A percentile compares a stretch with the other conserved stretches of the same genome.
These are phyloP conservation scores for Dimargaris cristalligena DNA, from an alignment of 192 early-diverging fungal species.

Conservation along the genomic window DNA sequence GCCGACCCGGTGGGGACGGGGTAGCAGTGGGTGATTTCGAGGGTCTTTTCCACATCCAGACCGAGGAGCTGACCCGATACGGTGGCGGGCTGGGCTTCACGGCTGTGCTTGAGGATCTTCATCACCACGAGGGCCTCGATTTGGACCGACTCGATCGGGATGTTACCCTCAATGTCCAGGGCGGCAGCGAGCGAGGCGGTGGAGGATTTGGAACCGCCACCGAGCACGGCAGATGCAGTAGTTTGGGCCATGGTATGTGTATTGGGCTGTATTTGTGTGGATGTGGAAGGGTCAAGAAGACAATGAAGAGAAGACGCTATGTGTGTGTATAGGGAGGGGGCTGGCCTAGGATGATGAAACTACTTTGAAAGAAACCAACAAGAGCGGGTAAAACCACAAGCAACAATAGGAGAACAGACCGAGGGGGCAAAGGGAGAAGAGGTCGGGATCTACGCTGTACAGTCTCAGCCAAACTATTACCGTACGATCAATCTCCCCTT, in stretches of 20 bases:
- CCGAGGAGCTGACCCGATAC: constrained; percentile 90
- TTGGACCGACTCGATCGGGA: constrained; percentile 41
- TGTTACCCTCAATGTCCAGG: constrained; percentile 40
- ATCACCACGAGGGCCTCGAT: constrained; percentile 73
- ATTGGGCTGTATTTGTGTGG: too few relatives aligned
- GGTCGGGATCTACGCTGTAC: too few relatives aligned
- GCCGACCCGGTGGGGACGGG: constrained; percentile 48
- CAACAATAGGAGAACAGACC: too few relatives aligned
- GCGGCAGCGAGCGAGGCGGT: constrained; percentile 19
- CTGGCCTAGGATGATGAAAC: too few relatives aligned
- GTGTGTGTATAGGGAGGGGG: too few relatives aligned
- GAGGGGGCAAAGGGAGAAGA: too few relatives aligned
- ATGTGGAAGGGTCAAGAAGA: background rate
- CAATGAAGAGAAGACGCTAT: too few relatives aligned
- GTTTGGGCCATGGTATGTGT: constrained; percentile 7
- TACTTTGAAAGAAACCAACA: too few relatives aligned
- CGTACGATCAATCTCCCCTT: too few relatives aligned
- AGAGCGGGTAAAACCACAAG: too few relatives aligned
- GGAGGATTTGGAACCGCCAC: background rate
- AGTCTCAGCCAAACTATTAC: too few relatives aligned
- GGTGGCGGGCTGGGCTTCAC: constrained; percentile 56
- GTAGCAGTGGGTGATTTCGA: constrained; percentile 87
- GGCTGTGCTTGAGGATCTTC: constrained; percentile 95
- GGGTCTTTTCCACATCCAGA: constrained; percentile 72
- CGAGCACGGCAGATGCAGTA: background rate